Evolutionary conservation across 768 basidiomycete genomes (phyloP), one percentile per base, ranked within the genome.

Genomic region (Lactarius akahatsu): DNA sequence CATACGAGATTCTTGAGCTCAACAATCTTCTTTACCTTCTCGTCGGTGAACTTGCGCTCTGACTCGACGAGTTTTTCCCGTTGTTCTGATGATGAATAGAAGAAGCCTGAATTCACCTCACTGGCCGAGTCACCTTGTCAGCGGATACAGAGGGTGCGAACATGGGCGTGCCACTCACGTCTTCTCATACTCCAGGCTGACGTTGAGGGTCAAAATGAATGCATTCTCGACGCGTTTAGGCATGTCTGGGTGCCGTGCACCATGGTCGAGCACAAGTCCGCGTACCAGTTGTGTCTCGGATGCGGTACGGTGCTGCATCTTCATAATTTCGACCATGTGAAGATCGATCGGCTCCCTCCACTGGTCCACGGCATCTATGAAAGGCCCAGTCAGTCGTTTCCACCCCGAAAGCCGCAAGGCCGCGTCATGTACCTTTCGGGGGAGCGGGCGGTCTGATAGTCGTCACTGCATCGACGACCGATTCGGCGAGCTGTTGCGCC

Each of bases 271-370:
- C 55, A 99, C 97, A 65, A 99, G 83, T 41, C 97, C 97, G 72
- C 92, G 90, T 73, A 99, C 82, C 45, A 99, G 86, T 75, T 97
- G 92, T 36, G 97, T 99, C 77, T 99, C 97, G 28, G 94, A 94
- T 69, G 97, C 94, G 52, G 91, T 96, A 73, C 96, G 91, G 80
- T 99, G 97, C 77, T 97, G 96, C 97, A 99, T 99, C 81, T 98
- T 98, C 97, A 98, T 98, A 69, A 98, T 89, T 79, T 99, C 97
- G 60, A 99, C 81, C 97, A 99, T 99, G 79, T 98, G 96, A 64
- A 99, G 82, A 80, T 99, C 97, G 74, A 98, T 96, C 59, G 96
- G 94, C 71, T 95, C 89, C 61, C 83, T 84, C 82, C 86, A 90
- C 71, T 87, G 86, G 73, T 90, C 87, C 68, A 80, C 79, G 23